phyloP scores from a whole-genome alignment of 2,329 filamentous ascomycete genomes.

The Teratosphaeria gauchensis region DNA sequence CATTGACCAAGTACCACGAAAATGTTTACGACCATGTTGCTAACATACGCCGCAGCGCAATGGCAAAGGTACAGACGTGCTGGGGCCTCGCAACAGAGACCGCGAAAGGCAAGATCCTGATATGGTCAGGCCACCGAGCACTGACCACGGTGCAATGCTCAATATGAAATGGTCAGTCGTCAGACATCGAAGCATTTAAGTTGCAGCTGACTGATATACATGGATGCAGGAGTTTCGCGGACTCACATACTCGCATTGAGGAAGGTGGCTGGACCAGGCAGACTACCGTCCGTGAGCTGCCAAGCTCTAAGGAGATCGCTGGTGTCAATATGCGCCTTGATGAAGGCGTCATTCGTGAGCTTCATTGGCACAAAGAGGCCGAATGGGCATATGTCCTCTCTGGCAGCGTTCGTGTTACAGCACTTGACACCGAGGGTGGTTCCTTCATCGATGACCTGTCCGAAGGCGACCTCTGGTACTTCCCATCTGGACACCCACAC shows the following conservation, averaged over 20 bases:
- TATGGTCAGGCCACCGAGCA: constrained; percentile 60
- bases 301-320: constrained; percentile 59
- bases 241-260: constrained; percentile 43
- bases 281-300: constrained; percentile 57
- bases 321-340: constrained; percentile 72
- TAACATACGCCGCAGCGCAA: constrained; percentile 13
- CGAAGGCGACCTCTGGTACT: constrained; percentile 73
- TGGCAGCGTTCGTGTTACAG: constrained; percentile 56
- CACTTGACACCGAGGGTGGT: constrained; percentile 63
- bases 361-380: constrained; percentile 74
- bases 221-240: constrained; percentile 30
- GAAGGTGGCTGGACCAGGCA: constrained; percentile 71
- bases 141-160: constrained; percentile 58
- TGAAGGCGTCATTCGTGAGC: constrained; percentile 61
- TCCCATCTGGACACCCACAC: constrained; percentile 67
- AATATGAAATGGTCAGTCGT: constrained; percentile 56
- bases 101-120: constrained; percentile 63
- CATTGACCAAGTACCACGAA: not conserved
- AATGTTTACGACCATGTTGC: not conserved
- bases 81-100: constrained; percentile 60
- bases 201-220: not conserved
- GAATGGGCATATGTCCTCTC: constrained; percentile 70
- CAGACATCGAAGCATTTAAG: not conserved
- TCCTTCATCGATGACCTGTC: constrained; percentile 68
- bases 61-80: constrained; percentile 50